A percentile compares a stretch with the other conserved stretches of the same genome.
phyloP scores from a whole-genome alignment of 2,329 filamentous ascomycete species.

The Phoma sp. region DNA sequence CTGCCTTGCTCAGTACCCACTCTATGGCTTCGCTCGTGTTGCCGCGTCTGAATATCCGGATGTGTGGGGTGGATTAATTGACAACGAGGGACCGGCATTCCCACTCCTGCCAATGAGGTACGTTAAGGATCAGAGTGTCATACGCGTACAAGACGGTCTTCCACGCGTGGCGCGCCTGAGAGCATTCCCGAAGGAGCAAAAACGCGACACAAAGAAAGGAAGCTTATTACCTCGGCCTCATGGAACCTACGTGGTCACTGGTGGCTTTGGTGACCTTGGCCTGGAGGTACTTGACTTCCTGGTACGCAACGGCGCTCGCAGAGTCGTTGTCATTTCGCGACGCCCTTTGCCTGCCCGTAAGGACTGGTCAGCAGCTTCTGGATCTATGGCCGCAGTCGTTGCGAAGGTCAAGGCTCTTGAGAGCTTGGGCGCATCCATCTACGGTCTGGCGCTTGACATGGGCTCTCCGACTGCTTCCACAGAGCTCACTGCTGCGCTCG shows the following conservation, averaged over 20 bases:
- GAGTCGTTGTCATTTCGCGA: conserved; percentile 51
- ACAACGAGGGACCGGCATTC: conserved; percentile 32
- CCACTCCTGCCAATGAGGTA: conserved; percentile 12
- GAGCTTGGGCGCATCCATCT: conserved; percentile 37
- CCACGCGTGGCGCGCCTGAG: conserved; percentile 43
- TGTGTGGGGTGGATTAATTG: conserved; percentile 49
- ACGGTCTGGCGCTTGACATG: conserved; percentile 48
- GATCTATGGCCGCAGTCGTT: conserved; percentile 17
- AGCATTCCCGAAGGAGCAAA: conserved; percentile 26
- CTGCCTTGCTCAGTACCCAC: conserved; percentile 44
- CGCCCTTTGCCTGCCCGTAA: conserved; percentile 45
- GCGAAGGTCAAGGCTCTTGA: conserved; percentile 27
- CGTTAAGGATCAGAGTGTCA: conserved; percentile 40
- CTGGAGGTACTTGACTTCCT: conserved; percentile 48
- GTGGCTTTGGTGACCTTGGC: conserved; percentile 51
- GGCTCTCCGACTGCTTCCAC: conserved; percentile 24
- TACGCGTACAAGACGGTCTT: conserved; percentile 50
- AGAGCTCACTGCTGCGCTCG: conserved; percentile 30
- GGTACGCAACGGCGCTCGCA: conserved; percentile 49
- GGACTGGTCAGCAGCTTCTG: conserved; percentile 31
- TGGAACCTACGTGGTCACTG: conserved; percentile 55
- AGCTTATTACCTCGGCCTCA: conserved; percentile 35
- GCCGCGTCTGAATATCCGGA: conserved; percentile 50
- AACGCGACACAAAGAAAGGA: conserved; percentile 7
- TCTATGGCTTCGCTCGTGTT: conserved; percentile 49